Evolutionary conservation across 345 rosid species (phyloP).

Genomic region (Eutrema japonicum): DNA sequence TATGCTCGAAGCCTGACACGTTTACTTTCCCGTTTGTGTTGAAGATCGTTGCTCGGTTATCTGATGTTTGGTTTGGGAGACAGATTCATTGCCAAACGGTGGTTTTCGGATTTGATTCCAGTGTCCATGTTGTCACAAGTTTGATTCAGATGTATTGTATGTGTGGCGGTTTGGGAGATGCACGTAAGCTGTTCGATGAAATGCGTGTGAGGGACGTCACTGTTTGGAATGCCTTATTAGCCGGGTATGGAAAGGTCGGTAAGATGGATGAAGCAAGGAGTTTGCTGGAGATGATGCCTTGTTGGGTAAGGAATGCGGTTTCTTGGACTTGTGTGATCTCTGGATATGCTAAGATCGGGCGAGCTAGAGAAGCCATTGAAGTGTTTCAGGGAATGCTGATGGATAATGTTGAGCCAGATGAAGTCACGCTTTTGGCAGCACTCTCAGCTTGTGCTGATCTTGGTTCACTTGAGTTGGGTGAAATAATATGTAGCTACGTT

Average conservation of each 20-base stretch:
- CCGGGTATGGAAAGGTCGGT: conserved; percentile 56
- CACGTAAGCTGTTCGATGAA: conserved; percentile 65
- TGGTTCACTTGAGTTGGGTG: conserved; percentile 65
- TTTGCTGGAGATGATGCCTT: conserved; percentile 63
- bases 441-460: conserved; percentile 75
- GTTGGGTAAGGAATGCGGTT: conserved; percentile 53
- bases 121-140: conserved; percentile 54
- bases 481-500: conserved; percentile 59
- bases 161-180: conserved; percentile 44
- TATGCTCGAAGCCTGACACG: conserved; percentile 59
- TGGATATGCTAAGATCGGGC: conserved; percentile 58
- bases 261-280: conserved; percentile 50
- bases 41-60: conserved; percentile 52
- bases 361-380: conserved; percentile 55
- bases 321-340: conserved; percentile 78
- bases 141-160: conserved; percentile 62
- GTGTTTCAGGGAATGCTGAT: conserved; percentile 62
- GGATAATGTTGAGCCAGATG: conserved; percentile 68
- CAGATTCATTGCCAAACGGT: conserved; percentile 62
- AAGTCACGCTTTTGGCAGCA: conserved; percentile 60
- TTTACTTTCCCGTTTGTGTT: conserved; percentile 67
- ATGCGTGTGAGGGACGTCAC: conserved; percentile 42
- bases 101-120: conserved; percentile 50
- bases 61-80: conserved; percentile 51
- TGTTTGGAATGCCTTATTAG: conserved; percentile 70